Percentiles rank a stretch among this genome's conserved stretches.
phyloP scores from a whole-genome alignment of 352 stramenopile genomes.

The Phytophthora palmivora region DNA sequence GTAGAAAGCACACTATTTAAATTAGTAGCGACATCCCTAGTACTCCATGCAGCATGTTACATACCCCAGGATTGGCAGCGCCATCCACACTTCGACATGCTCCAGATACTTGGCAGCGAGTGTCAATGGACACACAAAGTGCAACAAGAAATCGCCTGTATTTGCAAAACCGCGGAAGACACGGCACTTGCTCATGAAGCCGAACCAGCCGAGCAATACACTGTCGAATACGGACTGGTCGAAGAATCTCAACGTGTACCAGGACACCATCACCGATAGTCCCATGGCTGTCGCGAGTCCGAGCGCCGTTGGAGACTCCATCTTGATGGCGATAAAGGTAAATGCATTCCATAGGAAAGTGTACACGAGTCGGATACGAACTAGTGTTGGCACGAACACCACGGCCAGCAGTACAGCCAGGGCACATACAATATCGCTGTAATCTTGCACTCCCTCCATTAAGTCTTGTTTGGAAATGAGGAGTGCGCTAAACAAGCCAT shows the following conservation, averaged over 20 bases:
- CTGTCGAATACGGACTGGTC: conserved; percentile 41
- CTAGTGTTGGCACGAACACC: conserved; percentile 29
- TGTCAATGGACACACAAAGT: conserved; percentile 32
- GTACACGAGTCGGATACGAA: conserved; percentile 33
- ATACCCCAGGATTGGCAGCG: conserved; percentile 34
- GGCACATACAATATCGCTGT: conserved; percentile 23
- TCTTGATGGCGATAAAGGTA: conserved; percentile 28
- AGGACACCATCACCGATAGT: conserved; percentile 43
- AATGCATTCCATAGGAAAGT: conserved; percentile 38
- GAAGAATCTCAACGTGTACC: conserved; percentile 42
- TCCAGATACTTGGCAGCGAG: conserved; percentile 32
- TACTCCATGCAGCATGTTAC: conserved; percentile 4
- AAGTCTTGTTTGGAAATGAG: conserved; percentile 18
- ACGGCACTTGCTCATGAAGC: conserved; percentile 38
- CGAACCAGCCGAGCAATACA: conserved; percentile 45
- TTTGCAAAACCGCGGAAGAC: conserved; percentile 29
- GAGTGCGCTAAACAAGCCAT: no score
- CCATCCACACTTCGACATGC: conserved; percentile 48
- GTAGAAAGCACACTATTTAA: not conserved
- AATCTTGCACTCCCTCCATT: conserved; percentile 19
- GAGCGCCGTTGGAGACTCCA: conserved; percentile 28
- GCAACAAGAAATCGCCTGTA: conserved; percentile 33
- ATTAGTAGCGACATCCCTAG: conserved; percentile 1
- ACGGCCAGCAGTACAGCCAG: conserved; percentile 24
- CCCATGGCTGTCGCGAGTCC: conserved; percentile 40